phyloP scores from a whole-genome alignment of 495 filamentous ascomycete species.

The Ramalina peruviana region DNA sequence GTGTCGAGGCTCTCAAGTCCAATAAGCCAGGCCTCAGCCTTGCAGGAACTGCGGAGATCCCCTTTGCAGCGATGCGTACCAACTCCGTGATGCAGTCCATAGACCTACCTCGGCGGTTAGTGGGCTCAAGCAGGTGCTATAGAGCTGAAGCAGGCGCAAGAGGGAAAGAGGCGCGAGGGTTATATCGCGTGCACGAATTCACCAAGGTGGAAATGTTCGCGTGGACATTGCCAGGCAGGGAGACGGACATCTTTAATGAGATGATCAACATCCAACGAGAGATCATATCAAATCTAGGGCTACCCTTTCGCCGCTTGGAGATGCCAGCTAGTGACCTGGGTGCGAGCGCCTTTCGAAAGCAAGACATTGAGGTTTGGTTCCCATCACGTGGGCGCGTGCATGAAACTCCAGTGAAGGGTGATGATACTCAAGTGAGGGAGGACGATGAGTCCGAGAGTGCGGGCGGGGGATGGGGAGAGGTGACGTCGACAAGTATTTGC shows the following conservation, averaged over 20 bases:
- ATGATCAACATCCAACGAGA: constrained; percentile 77
- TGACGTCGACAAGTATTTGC: constrained; percentile 80
- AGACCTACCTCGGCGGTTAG: constrained; percentile 60
- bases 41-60: constrained; percentile 86
- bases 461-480: constrained; percentile 74
- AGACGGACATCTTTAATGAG: constrained; percentile 53
- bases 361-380: constrained; percentile 89
- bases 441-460: too few species aligned
- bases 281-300: constrained; percentile 56
- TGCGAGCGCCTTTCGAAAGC: constrained; percentile 70
- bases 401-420: background rate
- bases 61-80: constrained; percentile 80
- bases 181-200: constrained; percentile 98
- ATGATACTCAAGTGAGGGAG: too few species aligned
- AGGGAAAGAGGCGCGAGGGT: constrained; percentile 79
- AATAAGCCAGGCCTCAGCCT: constrained; percentile 56
- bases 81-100: constrained; percentile 46
- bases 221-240: constrained; percentile 48
- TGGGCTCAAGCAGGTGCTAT: constrained; percentile 78
- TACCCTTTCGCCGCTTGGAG: constrained; percentile 82
- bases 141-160: constrained; percentile 86
- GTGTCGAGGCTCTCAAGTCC: constrained; percentile 37
- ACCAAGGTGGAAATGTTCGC: constrained; percentile 96
- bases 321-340: constrained; percentile 86
- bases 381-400: constrained; percentile 60